phyloP scores from a whole-genome alignment of 2,329 filamentous ascomycete species.

The Sarocladiaceae sp. region DNA sequence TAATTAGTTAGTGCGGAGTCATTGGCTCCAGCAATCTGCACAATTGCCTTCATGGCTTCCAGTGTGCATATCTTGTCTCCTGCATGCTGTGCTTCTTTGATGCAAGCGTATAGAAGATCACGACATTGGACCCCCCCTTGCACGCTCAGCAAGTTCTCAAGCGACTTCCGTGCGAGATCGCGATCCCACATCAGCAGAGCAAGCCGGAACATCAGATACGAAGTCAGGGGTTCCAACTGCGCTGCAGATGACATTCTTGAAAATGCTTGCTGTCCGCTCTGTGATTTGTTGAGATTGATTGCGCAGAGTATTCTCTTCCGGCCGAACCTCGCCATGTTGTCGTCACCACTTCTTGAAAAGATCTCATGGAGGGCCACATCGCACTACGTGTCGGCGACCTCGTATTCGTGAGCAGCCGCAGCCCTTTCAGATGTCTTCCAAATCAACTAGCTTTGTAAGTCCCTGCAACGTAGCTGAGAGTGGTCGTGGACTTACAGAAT shows the following conservation, averaged over 20 bases:
- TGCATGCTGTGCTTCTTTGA: constrained; percentile 67
- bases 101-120: constrained; percentile 73
- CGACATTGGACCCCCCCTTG: constrained; percentile 42
- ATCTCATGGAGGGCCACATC: constrained; percentile 60
- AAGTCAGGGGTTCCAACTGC: constrained; percentile 59
- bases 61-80: constrained; percentile 57
- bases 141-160: constrained; percentile 54
- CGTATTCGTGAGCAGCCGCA: constrained; percentile 47
- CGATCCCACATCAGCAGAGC: constrained; percentile 56
- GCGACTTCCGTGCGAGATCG: constrained; percentile 57
- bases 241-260: constrained; percentile 53
- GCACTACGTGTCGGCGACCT: constrained; percentile 66
- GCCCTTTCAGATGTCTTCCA: constrained; percentile 73
- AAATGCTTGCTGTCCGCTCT: constrained; percentile 35
- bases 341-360: constrained; percentile 61
- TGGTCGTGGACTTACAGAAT: constrained; percentile 48
- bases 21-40: constrained; percentile 20
- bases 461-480: background rate
- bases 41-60: constrained; percentile 29
- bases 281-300: constrained; percentile 39
- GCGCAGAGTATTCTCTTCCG: constrained; percentile 74
- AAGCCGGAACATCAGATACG: constrained; percentile 72
- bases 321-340: constrained; percentile 62
- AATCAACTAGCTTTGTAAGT: constrained; percentile 54
- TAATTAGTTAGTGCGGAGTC: constrained; percentile 22